These are phyloP conservation scores for Bolboschoenus planiculmis DNA, from an alignment of 176 grass and related monocot genomes.

Conservation along the genomic window DNA sequence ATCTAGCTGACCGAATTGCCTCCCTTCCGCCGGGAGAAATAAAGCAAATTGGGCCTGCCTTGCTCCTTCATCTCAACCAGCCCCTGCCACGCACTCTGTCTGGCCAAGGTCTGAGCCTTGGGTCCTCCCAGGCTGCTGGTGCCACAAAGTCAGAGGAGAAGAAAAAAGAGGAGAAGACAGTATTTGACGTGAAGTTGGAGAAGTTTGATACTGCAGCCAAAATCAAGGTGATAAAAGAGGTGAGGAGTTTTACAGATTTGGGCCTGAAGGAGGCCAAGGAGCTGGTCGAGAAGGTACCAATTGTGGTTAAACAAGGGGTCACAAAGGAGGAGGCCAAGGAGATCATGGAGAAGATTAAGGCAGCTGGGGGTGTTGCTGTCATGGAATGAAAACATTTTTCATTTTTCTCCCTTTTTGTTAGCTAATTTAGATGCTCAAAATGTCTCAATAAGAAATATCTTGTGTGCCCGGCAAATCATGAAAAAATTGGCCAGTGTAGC, in stretches of 20 bases:
- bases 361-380: slow-evolving; percentile 75
- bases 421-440: slow-evolving; percentile 24
- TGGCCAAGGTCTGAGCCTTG: slow-evolving; percentile 71
- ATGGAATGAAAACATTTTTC: slow-evolving; percentile 52
- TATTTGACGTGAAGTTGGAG: slow-evolving; percentile 88
- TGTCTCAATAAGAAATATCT: background rate
- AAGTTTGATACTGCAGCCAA: slow-evolving; percentile 87
- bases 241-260: slow-evolving; percentile 76
- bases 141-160: slow-evolving; percentile 53
- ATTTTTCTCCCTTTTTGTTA: background rate
- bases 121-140: slow-evolving; percentile 32
- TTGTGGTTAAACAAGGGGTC: slow-evolving; percentile 80
- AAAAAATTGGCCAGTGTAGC: background rate
- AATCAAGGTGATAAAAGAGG: slow-evolving; percentile 99
- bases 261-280: slow-evolving; percentile 93
- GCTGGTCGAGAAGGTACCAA: slow-evolving; percentile 78
- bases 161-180: slow-evolving; percentile 90
- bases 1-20: slow-evolving; percentile 70
- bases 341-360: slow-evolving; percentile 82
- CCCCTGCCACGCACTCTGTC: slow-evolving; percentile 58
- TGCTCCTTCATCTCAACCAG: slow-evolving; percentile 60
- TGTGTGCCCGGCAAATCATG: background rate
- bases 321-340: slow-evolving; percentile 91
- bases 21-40: slow-evolving; percentile 67
- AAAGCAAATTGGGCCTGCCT: slow-evolving; percentile 87